Conservation (phyloP, 495 filamentous ascomycete genomes). For the Aspergillus sparsus region DNA sequence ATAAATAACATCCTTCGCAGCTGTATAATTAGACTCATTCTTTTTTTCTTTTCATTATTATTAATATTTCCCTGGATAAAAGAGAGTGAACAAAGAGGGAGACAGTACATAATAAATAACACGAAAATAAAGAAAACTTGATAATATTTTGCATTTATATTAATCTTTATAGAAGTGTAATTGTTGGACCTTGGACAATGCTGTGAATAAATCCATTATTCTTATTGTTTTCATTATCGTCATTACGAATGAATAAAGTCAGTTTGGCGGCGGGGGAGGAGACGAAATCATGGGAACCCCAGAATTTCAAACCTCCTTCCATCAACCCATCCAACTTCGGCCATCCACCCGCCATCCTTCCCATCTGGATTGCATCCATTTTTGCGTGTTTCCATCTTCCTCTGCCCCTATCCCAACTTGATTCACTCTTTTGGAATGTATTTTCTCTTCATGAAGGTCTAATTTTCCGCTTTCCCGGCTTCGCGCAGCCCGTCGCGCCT, state of each 20-base stretch:
- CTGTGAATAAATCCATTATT: conserved; percentile 16
- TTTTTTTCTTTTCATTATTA: too few relatives aligned
- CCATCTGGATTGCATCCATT: conserved; percentile 35
- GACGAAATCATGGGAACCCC: conserved; percentile 18
- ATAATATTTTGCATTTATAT: too few relatives aligned
- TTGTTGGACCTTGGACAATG: not conserved
- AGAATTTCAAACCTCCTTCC: conserved; percentile 31
- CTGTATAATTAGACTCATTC: too few relatives aligned
- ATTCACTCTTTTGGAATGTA: conserved; percentile 20
- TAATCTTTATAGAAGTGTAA: too few relatives aligned
- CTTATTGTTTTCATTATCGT: not conserved
- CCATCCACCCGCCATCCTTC: conserved; percentile 30
- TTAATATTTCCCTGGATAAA: too few relatives aligned
- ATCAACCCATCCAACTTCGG: conserved; percentile 20
- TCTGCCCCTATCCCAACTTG: conserved; percentile 10
- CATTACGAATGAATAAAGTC: conserved; percentile 16
- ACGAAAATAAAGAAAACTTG: not conserved
- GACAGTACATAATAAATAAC: not conserved
- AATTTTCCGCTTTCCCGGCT: conserved; percentile 37
- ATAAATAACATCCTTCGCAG: not conserved
- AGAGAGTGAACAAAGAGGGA: conserved; percentile 14
- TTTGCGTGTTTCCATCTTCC: conserved; percentile 18
- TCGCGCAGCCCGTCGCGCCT: conserved; percentile 50
- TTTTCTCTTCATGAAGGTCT: conserved; percentile 46
- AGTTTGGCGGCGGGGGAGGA: conserved; percentile 35